phyloP scores from a whole-genome alignment of 306 rosid genomes.

The Benincasa hispida region DNA sequence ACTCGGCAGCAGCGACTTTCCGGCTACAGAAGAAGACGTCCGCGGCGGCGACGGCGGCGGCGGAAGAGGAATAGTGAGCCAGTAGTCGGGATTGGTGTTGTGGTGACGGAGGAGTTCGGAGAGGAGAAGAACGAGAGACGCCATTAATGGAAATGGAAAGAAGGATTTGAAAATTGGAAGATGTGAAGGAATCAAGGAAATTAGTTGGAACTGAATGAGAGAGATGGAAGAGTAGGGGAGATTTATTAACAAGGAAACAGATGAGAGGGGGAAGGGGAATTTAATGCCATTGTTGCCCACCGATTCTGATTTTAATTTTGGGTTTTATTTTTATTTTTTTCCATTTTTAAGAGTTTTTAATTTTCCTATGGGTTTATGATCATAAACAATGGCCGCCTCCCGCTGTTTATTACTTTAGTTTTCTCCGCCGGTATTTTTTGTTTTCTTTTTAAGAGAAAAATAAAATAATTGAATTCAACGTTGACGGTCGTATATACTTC shows the following conservation, averaged over 20 bases:
- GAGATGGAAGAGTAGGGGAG: not conserved
- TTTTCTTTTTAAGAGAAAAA: not conserved
- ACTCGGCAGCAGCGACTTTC: not conserved
- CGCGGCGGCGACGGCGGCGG: no score
- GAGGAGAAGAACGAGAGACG: not conserved
- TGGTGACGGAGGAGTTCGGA: slow-evolving; percentile 1
- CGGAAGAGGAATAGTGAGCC: not conserved
- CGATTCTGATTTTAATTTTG: not conserved
- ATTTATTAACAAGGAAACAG: not conserved
- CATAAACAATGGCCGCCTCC: not conserved
- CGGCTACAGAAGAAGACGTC: not conserved
- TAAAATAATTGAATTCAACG: no score
- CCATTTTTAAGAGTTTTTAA: no score
- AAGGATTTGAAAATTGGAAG: not conserved
- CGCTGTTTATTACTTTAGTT: not conserved
- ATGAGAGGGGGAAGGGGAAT: not conserved
- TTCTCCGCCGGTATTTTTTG: not conserved
- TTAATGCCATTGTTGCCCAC: not conserved
- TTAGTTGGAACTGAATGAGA: not conserved
- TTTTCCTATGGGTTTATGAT: not conserved
- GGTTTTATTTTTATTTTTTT: no score
- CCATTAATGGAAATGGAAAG: not conserved
- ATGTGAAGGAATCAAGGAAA: not conserved
- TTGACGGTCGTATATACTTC: no score
- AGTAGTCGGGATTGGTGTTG: not conserved